Evolutionary conservation across 2,329 filamentous ascomycete genomes (phyloP).

Genomic region (Scopulariopsis brevicaulis): DNA sequence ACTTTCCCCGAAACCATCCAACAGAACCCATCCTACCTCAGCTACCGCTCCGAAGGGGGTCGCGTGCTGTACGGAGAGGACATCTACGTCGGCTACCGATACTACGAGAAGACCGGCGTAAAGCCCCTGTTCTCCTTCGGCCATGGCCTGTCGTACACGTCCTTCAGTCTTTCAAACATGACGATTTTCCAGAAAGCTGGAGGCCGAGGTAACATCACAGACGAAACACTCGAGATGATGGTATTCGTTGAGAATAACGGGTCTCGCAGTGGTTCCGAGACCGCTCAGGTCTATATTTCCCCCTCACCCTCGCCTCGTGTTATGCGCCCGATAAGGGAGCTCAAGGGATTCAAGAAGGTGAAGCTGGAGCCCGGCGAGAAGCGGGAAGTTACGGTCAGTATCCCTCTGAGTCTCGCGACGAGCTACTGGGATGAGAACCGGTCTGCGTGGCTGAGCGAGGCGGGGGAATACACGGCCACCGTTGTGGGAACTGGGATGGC

Average conservation of each 20-base stretch:
- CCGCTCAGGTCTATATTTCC: conserved; percentile 45
- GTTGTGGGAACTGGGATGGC: conserved; percentile 19
- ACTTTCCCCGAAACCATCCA: conserved; percentile 57
- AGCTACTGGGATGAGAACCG: conserved; percentile 62
- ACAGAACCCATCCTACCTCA: conserved; percentile 67
- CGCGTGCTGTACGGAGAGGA: conserved; percentile 70
- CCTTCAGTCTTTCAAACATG: conserved; percentile 45
- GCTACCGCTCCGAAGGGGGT: conserved; percentile 59
- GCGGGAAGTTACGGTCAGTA: conserved; percentile 41
- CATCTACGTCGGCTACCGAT: conserved; percentile 70
- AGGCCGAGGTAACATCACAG: conserved; percentile 19
- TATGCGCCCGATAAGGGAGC: conserved; percentile 46
- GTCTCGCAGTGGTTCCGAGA: conserved; percentile 35
- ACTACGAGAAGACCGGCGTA: conserved; percentile 59
- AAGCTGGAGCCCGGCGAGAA: conserved; percentile 47
- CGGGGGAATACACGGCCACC: conserved; percentile 53
- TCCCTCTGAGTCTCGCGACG: conserved; percentile 52
- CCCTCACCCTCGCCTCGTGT: conserved; percentile 40
- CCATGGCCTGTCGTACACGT: conserved; percentile 69
- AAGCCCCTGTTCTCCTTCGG: conserved; percentile 66
- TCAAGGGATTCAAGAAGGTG: conserved; percentile 57
- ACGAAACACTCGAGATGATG: conserved; percentile 34
- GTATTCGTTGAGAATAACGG: conserved; percentile 53
- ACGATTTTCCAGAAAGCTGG: conserved; percentile 21
- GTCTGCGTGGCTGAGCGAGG: conserved; percentile 53